Base-by-base conservation (phyloP, 108 stramenopile species). In the Pseudonitzschia pungens region DNA sequence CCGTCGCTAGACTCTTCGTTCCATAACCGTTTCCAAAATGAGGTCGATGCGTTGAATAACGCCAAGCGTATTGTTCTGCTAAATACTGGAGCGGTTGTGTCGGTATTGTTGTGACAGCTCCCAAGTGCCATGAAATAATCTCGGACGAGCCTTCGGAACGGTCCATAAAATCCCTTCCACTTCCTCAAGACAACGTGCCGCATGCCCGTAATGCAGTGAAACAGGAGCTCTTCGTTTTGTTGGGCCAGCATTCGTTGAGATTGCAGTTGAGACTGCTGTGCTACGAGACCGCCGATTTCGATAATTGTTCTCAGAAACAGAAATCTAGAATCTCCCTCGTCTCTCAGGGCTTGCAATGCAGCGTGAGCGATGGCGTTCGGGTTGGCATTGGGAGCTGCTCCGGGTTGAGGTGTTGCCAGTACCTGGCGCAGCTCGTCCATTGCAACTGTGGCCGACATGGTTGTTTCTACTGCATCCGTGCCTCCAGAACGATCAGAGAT, bases 21-120 rank as follows among this genome's bases (percentile, higher is more conserved):
- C 93, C 93, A 94, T 31, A 71, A 69, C 62, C 93, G 78, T 68
- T 94, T 94, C 86, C 86, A 92, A 69, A 94, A 81, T 43, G 83
- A 76, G 21, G 88, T 86, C 15, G 83, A 79, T 12, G 88, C 73
- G 56, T 76, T 86, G 18, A 82, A 85, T 72, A 82, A 88, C 0
- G 91, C 86, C 82, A 83, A 68, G 33, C 71, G 72, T 29, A 88
- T 71, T 14, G 87, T 86, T 65, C 89, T 53, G 71, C 40, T 60
- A n/a, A 62, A 62, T 62, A 62, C 40, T 28, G 60, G 60, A 62
- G 14, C 60, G 20, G 5, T 64, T 42, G 40, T 22, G 27, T 62
- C 51, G 71, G 33, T 55, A 10, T 26, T 33, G 4, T 52, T 65
- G 68, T n/a, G 20, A 66, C 79, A 48, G 3, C 73, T 51, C 81